Evolutionary conservation across 129 eudicot species (phyloP), one percentile per base, ranked within the genome.

Genomic region (Flaveria robusta): DNA sequence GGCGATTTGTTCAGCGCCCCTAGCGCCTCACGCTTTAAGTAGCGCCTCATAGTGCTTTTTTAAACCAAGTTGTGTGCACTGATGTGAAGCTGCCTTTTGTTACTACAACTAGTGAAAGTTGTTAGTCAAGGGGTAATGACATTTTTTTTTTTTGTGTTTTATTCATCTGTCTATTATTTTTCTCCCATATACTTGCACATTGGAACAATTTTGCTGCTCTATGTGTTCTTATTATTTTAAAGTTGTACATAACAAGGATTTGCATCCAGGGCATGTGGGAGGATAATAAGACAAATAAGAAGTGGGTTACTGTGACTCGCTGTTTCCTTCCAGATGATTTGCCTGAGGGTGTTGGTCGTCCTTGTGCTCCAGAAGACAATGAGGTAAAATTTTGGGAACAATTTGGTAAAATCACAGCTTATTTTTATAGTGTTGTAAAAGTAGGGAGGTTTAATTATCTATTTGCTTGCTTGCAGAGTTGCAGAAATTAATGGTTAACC

Each of bases 341-440:
- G 86, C 97, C 98, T 4, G 86, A 87, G 74, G 84, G 89, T 64
- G 98, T 93, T 80, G 98, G 96, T 66, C 96, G 91, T 70, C 98
- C 98, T 34, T 89, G 89, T 81, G 88, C 96, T 56, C 89, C 93
- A 23, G 97, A 90, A 79, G 85, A 83, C 86, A 85, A 83, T 67
- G 98, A 93, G 98, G 98, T 90, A 86, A 45, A 3, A 19, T 23
- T 29, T 16, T 62, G n/a, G 16, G 18, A 43, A 8, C 67, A 49
- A 18, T 76, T 50, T 66, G 5, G 20, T 55, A 55, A 19, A 51
- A 4, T n/a, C 58, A 51, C 20, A 50, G 23, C 18, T 51, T 51
- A 51, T 20, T 55, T 1, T 55, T 19, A 18, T 55, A 59, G 41
- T 31, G 2, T 19, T 5, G 14, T 19, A n/a, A 52, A 52, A 15